Evolutionary conservation across 2,329 filamentous ascomycete species (phyloP), one percentile per base, ranked within the genome.

Genomic region (Paracorniculantispora psalliotae): DNA sequence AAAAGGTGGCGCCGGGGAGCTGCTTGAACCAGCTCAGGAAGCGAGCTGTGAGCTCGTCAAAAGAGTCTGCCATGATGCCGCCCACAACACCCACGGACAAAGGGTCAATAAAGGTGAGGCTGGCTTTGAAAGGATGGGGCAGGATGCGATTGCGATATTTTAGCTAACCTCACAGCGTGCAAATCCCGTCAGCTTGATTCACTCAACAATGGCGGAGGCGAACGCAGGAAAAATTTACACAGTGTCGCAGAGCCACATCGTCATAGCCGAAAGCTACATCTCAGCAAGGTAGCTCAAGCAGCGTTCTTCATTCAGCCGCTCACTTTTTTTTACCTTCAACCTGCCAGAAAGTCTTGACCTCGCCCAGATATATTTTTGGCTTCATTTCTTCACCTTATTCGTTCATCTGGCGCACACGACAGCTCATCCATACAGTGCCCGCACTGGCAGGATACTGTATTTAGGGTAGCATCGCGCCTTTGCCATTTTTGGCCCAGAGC

Each of bases 11-110:
- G 19, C 80, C 81, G 0, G 80, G 77, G 59, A 78, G 72, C 5
- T 72, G 66, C 57, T 72, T 77, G 70, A 85, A 85, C 83, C 83
- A 86, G 17, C 69, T 63, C 30, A 84, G 63, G 63, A 85, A 85
- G 2, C 66, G 69, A 33, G 72, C 66, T 0, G 81, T 80, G 52
- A 70, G 72, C 35, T 69, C 62, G 9, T 77, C 66, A 58, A 83
- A 85, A 12, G 72, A 85, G 17, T 72, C 69, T 15, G 67, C 63
- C 73, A 75, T 74, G 37, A 17, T 55, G 33, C 13, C 19, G 6
- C 10, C 28, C 13, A 19, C 12, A 21, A 28, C 35, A 43, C 21
- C 25, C 50, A 28, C 50, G 10, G 25, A 25, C 26, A 19, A 15
- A 8, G 6, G 13, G 17, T 17, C 47, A 13, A 50, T 7, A 19